Evolutionary conservation across 371 early-diverging fungal species (phyloP), one percentile per base, ranked within the genome.

Genomic region (Smittium mucronatum): DNA sequence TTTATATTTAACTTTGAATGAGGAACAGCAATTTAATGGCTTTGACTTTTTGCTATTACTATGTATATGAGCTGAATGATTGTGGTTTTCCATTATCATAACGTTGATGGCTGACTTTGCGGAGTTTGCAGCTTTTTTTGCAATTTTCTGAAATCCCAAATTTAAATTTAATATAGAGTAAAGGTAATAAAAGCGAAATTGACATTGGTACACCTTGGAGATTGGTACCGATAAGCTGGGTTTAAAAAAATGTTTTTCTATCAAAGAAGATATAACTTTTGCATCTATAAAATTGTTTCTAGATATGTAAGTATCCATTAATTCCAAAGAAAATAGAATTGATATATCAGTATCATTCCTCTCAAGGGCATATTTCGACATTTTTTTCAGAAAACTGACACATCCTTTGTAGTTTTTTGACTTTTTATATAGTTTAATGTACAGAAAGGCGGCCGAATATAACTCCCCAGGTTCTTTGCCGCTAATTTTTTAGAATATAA

Each of bases 331-430:
- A 33, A 64, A 8, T 30, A 64, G 2, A 31, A 64, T 26, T 15
- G 5, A 64, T 5, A 64, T 64, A 21, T 64, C 64, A 26, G 5
- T 34, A 64, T 64, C 64, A 21, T 36, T 30, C 32, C 64, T 33
- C 2, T 31, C 64, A 5, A 28, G 64, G 8, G 64, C 15, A 31
- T 26, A 64, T 5, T 11, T 31, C 21, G 36, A 33, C 32, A 36
- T 21, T 5, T 25, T 2, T 64, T 64, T 64, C 32, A 64, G 31
- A 21, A 33, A 16, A 2, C 5, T 11, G 2, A 29, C 26, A 15
- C 8, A 34, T 8, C 30, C 32, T 2, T 15, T 29, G 15, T 64
- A 25, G 21, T 64, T 26, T 8, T 64, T 8, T 29, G 64, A 30
- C 25, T 33, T 11, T 36, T 15, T 36, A 30, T 64, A 64, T 2